Conservation (phyloP, 495 filamentous ascomycete genomes). For the Xylaria venustula region DNA sequence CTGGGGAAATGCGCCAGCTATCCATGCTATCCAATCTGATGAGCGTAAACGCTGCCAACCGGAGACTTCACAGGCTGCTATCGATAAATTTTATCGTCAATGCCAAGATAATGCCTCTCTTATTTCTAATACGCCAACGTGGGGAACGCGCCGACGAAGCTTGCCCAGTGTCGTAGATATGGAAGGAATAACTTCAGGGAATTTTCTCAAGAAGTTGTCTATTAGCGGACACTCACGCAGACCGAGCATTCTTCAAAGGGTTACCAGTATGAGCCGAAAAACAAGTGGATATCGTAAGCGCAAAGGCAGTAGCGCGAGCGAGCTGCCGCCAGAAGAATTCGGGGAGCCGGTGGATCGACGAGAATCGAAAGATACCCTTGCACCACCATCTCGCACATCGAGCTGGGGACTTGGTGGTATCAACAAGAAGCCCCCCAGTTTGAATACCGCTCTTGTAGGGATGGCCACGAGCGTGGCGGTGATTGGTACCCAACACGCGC, state of each 20-base stretch:
- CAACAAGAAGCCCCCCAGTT: conserved; percentile 52
- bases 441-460: conserved; percentile 64
- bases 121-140: conserved; percentile 67
- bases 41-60: conserved; percentile 39
- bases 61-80: conserved; percentile 52
- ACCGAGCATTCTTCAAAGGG: conserved; percentile 40
- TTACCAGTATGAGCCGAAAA: conserved; percentile 57
- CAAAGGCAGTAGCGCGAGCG: conserved; percentile 39
- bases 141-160: conserved; percentile 66
- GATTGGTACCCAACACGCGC: conserved; percentile 55
- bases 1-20: conserved; percentile 46
- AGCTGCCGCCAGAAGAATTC: conserved; percentile 33
- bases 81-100: conserved; percentile 43
- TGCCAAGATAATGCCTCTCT: conserved; percentile 51
- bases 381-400: conserved; percentile 50
- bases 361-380: conserved; percentile 53
- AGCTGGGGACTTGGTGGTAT: conserved; percentile 46
- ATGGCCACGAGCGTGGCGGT: conserved; percentile 62
- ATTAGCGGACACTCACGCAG: conserved; percentile 49
- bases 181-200: conserved; percentile 56
- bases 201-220: conserved; percentile 62
- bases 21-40: conserved; percentile 38
- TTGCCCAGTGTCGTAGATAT: conserved; percentile 57
- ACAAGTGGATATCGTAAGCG: conserved; percentile 52
- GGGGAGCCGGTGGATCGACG: conserved; percentile 35